Percentiles rank a stretch among this genome's conserved stretches.
phyloP scores from a whole-genome alignment of 306 rosid species.

The Fragaria iinumae region DNA sequence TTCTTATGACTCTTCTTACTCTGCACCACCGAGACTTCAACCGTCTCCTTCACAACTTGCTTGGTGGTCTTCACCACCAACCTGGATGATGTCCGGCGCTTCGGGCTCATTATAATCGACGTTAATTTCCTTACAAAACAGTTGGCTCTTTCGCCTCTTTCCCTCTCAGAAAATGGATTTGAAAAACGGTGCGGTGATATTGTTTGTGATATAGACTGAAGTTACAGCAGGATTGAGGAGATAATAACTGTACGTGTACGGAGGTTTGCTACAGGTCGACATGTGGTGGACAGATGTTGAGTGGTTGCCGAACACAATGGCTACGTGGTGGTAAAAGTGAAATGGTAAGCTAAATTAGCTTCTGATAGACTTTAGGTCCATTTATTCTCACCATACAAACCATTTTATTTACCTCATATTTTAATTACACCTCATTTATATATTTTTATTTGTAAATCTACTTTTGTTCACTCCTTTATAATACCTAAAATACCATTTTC shows the following conservation, averaged over 20 bases:
- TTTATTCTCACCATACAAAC: rapidly evolving
- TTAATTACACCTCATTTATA: too few relatives aligned
- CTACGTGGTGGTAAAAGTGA: constrained; percentile 20
- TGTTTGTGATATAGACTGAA: not conserved
- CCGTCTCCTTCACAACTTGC: constrained; percentile 28
- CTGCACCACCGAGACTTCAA: constrained; percentile 36
- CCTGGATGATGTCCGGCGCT: constrained; percentile 27
- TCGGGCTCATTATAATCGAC: constrained; percentile 38
- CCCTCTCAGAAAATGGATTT: not conserved
- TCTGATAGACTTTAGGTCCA: too few relatives aligned
- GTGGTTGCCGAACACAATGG: not conserved
- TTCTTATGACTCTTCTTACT: constrained; percentile 20
- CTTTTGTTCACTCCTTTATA: too few relatives aligned
- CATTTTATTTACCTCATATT: too few relatives aligned
- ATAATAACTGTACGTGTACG: not conserved
- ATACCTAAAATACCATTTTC: too few relatives aligned
- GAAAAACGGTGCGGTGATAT: not conserved
- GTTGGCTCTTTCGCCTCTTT: not conserved
- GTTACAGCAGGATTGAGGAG: not conserved
- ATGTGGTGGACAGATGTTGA: constrained; percentile 39
- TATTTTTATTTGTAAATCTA: too few relatives aligned
- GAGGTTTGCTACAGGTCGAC: constrained; percentile 17
- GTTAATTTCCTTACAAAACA: not conserved
- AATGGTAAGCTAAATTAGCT: not conserved
- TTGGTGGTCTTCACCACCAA: constrained; percentile 36